Percentiles rank a stretch among this genome's conserved stretches.
These are phyloP conservation scores for Geotrichum candidum DNA, from an alignment of 1,139 yeast species.

Conservation along the genomic window DNA sequence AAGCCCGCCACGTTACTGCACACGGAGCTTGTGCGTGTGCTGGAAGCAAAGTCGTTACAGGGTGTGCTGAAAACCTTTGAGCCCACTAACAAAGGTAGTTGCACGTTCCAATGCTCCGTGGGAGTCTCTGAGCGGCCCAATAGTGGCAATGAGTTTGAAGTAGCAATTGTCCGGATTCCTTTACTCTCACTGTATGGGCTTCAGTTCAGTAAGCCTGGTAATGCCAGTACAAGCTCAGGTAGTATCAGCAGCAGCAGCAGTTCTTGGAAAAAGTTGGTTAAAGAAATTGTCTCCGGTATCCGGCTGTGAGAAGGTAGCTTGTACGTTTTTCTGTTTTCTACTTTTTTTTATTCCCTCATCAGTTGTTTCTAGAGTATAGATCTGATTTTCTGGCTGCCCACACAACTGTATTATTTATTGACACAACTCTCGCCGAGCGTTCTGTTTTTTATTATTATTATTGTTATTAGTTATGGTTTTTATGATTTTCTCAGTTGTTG, in stretches of 20 bases:
- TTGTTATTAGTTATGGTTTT: neutral
- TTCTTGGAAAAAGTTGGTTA: slow-evolving; percentile 88
- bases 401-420: neutral
- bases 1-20: neutral
- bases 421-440: neutral
- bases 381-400: neutral
- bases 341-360: no score
- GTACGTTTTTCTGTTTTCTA: neutral
- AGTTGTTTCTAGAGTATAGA: no score
- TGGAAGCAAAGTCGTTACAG: neutral
- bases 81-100: neutral
- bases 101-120: neutral
- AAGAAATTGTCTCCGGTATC: slow-evolving; percentile 73
- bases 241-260: slow-evolving; percentile 46
- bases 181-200: slow-evolving; percentile 90
- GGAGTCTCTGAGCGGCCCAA: neutral
- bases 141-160: slow-evolving; percentile 57
- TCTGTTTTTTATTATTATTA: neutral
- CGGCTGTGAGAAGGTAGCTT: slow-evolving; percentile 40
- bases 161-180: slow-evolving; percentile 88
- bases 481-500: neutral
- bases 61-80: neutral
- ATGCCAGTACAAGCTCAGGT: neutral
- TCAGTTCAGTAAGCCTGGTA: slow-evolving; percentile 79
- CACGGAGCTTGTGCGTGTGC: neutral